Percentiles rank a stretch among this genome's conserved stretches.
These are phyloP conservation scores for Solanum verrucosum DNA, from an alignment of 257 asterid species.

Conservation along the genomic window DNA sequence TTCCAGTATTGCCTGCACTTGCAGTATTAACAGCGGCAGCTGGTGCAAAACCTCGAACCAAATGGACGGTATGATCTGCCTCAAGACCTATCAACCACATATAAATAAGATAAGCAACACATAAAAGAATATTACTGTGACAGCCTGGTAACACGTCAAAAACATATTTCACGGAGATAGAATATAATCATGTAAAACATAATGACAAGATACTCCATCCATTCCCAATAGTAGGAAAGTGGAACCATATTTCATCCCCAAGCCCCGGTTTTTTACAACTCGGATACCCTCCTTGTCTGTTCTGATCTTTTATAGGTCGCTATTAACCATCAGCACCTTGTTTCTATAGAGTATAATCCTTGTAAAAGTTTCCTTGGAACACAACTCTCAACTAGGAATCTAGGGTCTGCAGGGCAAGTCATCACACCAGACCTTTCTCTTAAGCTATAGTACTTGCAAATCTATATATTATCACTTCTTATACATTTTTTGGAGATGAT, in stretches of 20 bases:
- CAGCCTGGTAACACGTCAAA: not conserved
- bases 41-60: slow-evolving; percentile 46
- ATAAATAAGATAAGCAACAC: not conserved
- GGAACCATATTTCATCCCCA: not conserved
- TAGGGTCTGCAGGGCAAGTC: not conserved
- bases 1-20: slow-evolving; percentile 19
- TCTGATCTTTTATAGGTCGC: not conserved
- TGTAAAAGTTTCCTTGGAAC: not conserved
- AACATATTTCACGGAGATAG: not conserved
- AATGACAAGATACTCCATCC: not conserved
- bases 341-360: not conserved
- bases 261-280: not conserved
- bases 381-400: not conserved
- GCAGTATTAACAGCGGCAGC: slow-evolving; percentile 23
- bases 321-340: not conserved
- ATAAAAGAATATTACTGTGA: not conserved
- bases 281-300: not conserved
- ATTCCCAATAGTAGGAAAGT: not conserved
- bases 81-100: slow-evolving; percentile 27
- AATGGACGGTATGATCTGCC: slow-evolving; percentile 51
- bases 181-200: not conserved
- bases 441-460: not conserved
- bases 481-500: not conserved
- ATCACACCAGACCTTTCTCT: not conserved
- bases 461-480: not conserved